phyloP scores from a whole-genome alignment of 768 basidiomycete genomes.

The Botryobasidium botryosum region DNA sequence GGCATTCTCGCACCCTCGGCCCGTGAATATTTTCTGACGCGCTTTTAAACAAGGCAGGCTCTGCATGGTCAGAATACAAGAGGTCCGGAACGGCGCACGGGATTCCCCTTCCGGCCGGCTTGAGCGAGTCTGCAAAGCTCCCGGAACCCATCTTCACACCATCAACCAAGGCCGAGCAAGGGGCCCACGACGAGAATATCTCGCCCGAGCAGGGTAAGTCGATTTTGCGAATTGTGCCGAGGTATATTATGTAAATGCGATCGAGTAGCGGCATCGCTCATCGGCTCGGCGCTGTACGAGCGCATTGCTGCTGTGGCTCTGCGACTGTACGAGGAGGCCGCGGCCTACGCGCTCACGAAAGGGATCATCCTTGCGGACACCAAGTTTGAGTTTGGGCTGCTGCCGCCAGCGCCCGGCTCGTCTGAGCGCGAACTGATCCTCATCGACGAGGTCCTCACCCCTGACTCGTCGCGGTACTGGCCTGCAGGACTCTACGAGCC shows the following conservation, averaged over 20 bases:
- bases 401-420: conserved; percentile 22
- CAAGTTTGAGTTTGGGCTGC: conserved; percentile 93
- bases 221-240: no score
- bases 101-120: conserved; percentile 51
- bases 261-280: conserved; percentile 37
- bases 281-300: conserved; percentile 48
- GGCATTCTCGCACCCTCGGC: no score
- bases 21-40: no score
- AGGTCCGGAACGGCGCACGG: conserved; percentile 77
- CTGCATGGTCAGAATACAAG: conserved; percentile 91
- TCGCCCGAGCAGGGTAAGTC: conserved; percentile 55
- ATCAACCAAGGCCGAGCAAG: conserved; percentile 90
- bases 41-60: conserved; percentile 46
- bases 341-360: conserved; percentile 48
- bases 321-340: conserved; percentile 54
- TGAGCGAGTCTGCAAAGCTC: conserved; percentile 75
- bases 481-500: conserved; percentile 53
- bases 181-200: conserved; percentile 92
- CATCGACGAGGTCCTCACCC: conserved; percentile 92
- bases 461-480: conserved; percentile 97
- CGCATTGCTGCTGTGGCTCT: conserved; percentile 44
- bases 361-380: conserved; percentile 95
- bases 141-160: conserved; percentile 83
- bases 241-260: background rate
- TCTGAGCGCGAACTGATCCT: conserved; percentile 45